Evolutionary conservation across 495 filamentous ascomycete genomes (phyloP).

Genomic region (Amniculicola lignicola): DNA sequence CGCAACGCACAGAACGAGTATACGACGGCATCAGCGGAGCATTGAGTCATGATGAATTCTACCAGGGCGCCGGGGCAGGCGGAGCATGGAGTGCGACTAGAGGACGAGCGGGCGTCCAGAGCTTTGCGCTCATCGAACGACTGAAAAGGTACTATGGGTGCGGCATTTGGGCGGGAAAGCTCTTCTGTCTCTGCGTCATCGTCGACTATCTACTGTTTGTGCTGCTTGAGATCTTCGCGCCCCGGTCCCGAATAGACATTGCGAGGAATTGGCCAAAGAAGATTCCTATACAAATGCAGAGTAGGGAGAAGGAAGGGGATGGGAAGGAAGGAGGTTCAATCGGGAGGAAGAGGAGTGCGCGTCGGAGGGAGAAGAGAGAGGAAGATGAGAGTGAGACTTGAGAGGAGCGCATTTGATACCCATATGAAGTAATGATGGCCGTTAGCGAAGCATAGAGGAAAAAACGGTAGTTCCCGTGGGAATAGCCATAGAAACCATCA

Average conservation of each 20-base stretch:
- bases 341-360: constrained; percentile 24
- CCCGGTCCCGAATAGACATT: constrained; percentile 79
- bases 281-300: neutral
- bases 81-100: constrained; percentile 62
- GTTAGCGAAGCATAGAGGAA: too few species aligned
- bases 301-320: constrained; percentile 12
- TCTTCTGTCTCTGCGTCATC: constrained; percentile 91
- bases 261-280: constrained; percentile 91
- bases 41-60: constrained; percentile 81
- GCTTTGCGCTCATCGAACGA: constrained; percentile 88
- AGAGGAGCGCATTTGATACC: too few species aligned
- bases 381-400: constrained; percentile 1
- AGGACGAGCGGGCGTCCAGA: constrained; percentile 69
- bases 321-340: constrained; percentile 8
- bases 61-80: constrained; percentile 53
- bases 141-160: constrained; percentile 98
- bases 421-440: too few species aligned
- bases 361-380: constrained; percentile 23
- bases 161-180: constrained; percentile 97
- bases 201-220: constrained; percentile 89
- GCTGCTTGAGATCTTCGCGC: constrained; percentile 81
- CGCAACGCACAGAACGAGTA: constrained; percentile 85
- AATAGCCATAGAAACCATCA: too few species aligned
- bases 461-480: too few species aligned
- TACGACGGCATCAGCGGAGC: constrained; percentile 87